These are phyloP conservation scores for Anisodus acutangulus DNA, from an alignment of 257 asterid species.

Conservation along the genomic window DNA sequence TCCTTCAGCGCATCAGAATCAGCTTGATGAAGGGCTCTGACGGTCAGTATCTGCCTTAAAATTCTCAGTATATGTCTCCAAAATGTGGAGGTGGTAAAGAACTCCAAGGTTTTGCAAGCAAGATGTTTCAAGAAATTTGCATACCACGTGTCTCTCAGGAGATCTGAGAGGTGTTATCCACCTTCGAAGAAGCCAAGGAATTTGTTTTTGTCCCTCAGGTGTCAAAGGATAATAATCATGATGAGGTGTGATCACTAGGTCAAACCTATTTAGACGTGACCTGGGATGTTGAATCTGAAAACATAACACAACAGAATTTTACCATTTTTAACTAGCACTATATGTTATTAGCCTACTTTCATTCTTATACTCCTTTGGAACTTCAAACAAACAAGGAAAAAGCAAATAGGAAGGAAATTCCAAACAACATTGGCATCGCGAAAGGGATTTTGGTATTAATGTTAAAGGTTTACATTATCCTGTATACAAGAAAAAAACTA, in stretches of 20 bases:
- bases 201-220: slow-evolving; percentile 71
- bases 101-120: slow-evolving; percentile 25
- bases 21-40: slow-evolving; percentile 85
- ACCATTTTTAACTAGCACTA: slow-evolving; percentile 27
- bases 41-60: slow-evolving; percentile 65
- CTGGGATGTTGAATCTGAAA: slow-evolving; percentile 94
- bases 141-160: slow-evolving; percentile 79
- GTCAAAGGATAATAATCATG: slow-evolving; percentile 84
- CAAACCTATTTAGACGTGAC: slow-evolving; percentile 74
- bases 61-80: slow-evolving; percentile 32
- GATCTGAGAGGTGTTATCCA: slow-evolving; percentile 77
- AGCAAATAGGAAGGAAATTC: background rate
- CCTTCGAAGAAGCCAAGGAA: slow-evolving; percentile 69
- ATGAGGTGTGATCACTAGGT: slow-evolving; percentile 76
- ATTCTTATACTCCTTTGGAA: background rate
- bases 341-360: background rate
- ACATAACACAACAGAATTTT: slow-evolving; percentile 30
- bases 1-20: slow-evolving; percentile 66
- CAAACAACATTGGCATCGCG: background rate
- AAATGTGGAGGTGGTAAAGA: slow-evolving; percentile 25
- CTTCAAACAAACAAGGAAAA: background rate
- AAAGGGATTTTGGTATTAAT: background rate
- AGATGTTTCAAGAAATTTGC: slow-evolving; percentile 36
- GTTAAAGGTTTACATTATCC: background rate
- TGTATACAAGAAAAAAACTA: background rate